Base-by-base conservation (phyloP, 73 alveolate species). In the Tetrahymena thermophila region DNA sequence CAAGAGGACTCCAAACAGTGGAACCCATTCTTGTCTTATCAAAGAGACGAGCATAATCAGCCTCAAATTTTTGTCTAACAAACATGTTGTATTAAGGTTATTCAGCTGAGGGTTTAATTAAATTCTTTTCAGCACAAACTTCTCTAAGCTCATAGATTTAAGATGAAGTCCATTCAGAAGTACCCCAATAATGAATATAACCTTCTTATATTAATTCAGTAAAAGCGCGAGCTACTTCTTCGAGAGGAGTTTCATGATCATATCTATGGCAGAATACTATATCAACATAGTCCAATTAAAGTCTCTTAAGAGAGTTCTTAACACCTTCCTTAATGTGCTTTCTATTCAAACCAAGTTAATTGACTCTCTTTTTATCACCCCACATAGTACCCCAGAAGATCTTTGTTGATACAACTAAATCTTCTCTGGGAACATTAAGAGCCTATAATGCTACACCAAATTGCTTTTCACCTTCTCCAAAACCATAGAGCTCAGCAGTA, bases 131-230 rank as follows among this genome's bases (percentile, higher is more conserved):
- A 35, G 95, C 98, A 35, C 99, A 97, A 35, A 98, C 94, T 35
- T 94, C 95, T 34, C 96, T 96, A 85, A 99, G 99, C 95, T 98
- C 99, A 85, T 94, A 85, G 56, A 98, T 96, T 85, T 96, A 96
- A 56, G 96, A 96, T 28, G 99, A 98, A 35, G 99, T 42, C 99
- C 99, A 99, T 93, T 98, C 99, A 7, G 99, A 98, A 8, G 99
- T 99, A 16, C 99, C 99, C 99, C 99, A 99, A 96, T 99, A 99
- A 95, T 96, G 97, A 40, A 99, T 99, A 84, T 97, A 95, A 35
- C 99, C 99, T 89, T 97, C 96, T 94, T 98, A 98, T 71, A 98
- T 95, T 28, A 98, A 55, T 96, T 98, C 97, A 95, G 98, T 96
- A 98, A 98, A 97, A 7, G 99, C 99, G 35, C 99, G 97, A 93